Base-by-base conservation (phyloP, 805 yeast genomes). In the Wickerhamiella siamensis region DNA sequence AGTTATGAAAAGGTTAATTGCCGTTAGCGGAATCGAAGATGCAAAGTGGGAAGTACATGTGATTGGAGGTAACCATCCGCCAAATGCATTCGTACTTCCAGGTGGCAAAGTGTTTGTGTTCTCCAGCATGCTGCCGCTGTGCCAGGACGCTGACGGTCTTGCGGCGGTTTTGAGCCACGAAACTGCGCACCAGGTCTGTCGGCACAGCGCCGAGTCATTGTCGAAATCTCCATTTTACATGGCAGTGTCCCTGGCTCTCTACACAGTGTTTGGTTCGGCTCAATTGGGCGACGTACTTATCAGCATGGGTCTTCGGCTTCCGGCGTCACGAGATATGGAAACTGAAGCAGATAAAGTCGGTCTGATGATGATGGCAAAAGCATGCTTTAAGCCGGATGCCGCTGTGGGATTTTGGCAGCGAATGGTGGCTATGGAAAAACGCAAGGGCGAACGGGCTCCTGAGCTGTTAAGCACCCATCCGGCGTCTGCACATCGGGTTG, bases 131-230 rank as follows among this genome's bases (percentile, higher is more conserved):
- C 57, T 91, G 37, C 80, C 82, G 1, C 73, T 91, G 24, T 79
- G 94, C 58, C 63, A 65, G 20, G 77, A 82, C 54, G 93, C 84
- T 40, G 93, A 84, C 57, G 96, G 95, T 2, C 62, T 91, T 36
- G 97, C 97, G n/a, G 86, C 97, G 0, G 95, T 91, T 2, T 64
- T 91, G 36, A 67, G 94, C 0, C 99, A 91, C 58, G 99, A 91
- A 54, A 72, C 87, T 43, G 87, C 95, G 0, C 98, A 91, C 63
- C 94, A 86, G 58, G 66, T 91, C 49, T 95, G 95, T 6, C 77
- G 94, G 45, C 98, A 91, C 57, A 75, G 91, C 5, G 77, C 80
- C 38, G 99, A 91, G 55, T 77, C 79, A 51, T 55, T 88, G 42
- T 77, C 94, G 12, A 70, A 73, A 48, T 75, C 79, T 12, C 97